Evolutionary conservation across 2,329 filamentous ascomycete genomes (phyloP), one percentile per base, ranked within the genome.

Genomic region (Neoascochyta sp.): DNA sequence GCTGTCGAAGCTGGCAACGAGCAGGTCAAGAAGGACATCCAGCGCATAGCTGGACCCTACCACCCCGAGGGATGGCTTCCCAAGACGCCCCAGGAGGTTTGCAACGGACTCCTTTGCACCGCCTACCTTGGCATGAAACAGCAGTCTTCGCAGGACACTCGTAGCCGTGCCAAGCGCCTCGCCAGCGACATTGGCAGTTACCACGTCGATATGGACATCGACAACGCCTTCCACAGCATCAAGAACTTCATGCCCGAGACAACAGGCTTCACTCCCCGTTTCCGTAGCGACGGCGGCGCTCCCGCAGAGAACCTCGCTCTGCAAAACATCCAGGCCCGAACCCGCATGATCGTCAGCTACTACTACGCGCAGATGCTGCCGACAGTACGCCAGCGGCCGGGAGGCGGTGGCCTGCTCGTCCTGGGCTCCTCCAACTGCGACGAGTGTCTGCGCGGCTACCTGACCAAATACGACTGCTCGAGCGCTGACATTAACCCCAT

Each of bases 401-500:
- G 71, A 11, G 75, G 76, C 4, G 75, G 74, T 10, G 62, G 67
- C 8, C 64, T 86, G 0, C 66, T 87, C 3, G 80, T 87, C 1
- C 68, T 87, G 0, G 82, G 80, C 10, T 75, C 70, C 12, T 78
- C 77, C 2, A 86, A 86, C 47, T 81, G 84, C 3, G 37, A 37
- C 21, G 33, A 39, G 17, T 27, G 65, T 38, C 60, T 76, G 15
- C 64, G 71, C 16, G 72, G 70, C 16, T 63, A 85, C 55, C 65
- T 83, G 13, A 86, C 81, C n/a, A 85, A 86, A 60, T 85, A 85
- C 50, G 81, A 85, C 53, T 76, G 73, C 49, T 62, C 52, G 6
- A 63, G 57, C n/a, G 68, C 68, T 10, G 44, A 48, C 21, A 65
- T 64, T 40, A 64, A 82, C 45, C 80, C 80, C 3, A 80, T 83